Evolutionary conservation across 257 asterid species (phyloP), one percentile per base, ranked within the genome.

Genomic region (Euphrasia confusa): DNA sequence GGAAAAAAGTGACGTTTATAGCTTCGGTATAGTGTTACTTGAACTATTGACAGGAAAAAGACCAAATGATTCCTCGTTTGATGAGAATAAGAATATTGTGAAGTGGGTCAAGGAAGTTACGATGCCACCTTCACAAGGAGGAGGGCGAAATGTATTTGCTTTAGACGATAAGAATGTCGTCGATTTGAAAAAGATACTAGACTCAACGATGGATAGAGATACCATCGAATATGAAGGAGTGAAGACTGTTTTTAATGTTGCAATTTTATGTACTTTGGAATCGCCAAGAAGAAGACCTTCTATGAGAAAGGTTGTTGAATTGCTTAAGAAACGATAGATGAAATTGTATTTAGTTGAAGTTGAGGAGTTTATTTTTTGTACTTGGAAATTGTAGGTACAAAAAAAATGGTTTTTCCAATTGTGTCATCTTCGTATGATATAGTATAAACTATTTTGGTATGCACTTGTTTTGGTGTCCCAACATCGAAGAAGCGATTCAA

Each of bases 11-110:
- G 95, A 87, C 11, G 94, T 87, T 1, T 87, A 87, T 50, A 87
- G 95, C 71, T 87, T 78, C 4, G 95, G 95, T 1, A 84, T 87
- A 45, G 82, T 87, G 76, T 49, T 87, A n/a, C 32, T 84, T 75
- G 95, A 87, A 64, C 72, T 87, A 30, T 42, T 87, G 39, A 79
- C 79, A 0, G 90, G 95, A 27, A 84, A 70, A 72, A 69, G 77
- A 76, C 85, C 90, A 4, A 79, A 74, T 32, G 86, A 84, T 44
- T 64, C 68, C 10, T 75, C 63, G 0, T 82, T 84, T 2, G 94
- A 86, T 0, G 90, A 79, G 68, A 75, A 79, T 67, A 80, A 60
- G 69, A 85, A 79, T 65, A 77, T 87, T 5, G 87, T 87, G 7
- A 76, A 78, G 75, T 87, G 93, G 93, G 90, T 73, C 28, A 79